Evolutionary conservation across 2,329 filamentous ascomycete species (phyloP).

Genomic region (Knoxdaviesia proteae): DNA sequence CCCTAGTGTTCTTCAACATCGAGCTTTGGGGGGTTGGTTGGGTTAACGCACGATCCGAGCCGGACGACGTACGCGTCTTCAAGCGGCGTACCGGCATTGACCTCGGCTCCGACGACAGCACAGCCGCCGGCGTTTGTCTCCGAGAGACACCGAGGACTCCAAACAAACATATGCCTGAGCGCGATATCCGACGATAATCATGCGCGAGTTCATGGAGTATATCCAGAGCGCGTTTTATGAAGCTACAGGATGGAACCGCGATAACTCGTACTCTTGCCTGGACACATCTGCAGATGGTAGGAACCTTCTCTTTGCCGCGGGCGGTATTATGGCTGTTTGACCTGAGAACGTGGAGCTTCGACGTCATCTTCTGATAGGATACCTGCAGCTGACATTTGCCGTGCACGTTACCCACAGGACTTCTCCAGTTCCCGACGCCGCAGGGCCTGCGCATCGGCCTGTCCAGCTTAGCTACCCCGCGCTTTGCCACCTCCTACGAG

Average conservation of each 20-base stretch:
- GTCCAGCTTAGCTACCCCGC: conserved; percentile 75
- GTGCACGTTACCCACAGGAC: conserved; percentile 25
- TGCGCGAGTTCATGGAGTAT: conserved; percentile 97
- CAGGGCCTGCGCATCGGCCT: conserved; percentile 68
- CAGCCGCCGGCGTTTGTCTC: too few species aligned
- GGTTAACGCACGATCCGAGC: too few species aligned
- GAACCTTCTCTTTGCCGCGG: conserved; percentile 5
- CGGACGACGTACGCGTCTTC: too few species aligned
- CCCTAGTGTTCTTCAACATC: too few species aligned
- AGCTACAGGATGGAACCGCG: conserved; percentile 69
- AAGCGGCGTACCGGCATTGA: too few species aligned
- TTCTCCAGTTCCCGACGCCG: conserved; percentile 77
- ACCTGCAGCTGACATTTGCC: background rate
- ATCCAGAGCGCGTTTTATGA: conserved; percentile 79
- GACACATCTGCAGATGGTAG: conserved; percentile 66
- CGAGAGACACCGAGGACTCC: too few species aligned
- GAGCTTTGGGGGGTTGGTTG: too few species aligned
- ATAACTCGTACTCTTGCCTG: conserved; percentile 78
- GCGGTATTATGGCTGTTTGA: too few species aligned
- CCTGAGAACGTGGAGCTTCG: too few species aligned
- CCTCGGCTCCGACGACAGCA: too few species aligned
- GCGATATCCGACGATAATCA: conserved; percentile 14
- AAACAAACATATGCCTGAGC: too few species aligned
- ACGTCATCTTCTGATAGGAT: background rate
- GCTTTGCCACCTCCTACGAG: conserved; percentile 87